Base-by-base conservation (phyloP, 495 filamentous ascomycete species). In the Aspergillus campestris region DNA sequence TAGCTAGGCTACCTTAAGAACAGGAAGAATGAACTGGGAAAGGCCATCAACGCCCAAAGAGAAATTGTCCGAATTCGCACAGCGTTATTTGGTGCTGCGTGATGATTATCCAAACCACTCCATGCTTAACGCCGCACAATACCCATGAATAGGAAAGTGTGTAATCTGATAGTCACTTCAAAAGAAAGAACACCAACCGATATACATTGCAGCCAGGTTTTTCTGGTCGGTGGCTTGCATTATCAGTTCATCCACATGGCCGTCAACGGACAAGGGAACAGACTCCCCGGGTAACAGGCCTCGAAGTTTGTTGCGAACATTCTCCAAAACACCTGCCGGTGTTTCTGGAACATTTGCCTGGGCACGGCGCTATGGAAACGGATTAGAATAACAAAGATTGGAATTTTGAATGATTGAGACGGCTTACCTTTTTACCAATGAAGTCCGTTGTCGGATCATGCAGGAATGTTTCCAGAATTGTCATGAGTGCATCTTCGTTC, bases 381-480 rank as follows among this genome's bases (percentile, higher is more conserved):
- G 11, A 32, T 45, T 32, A 41, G 50, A 9, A 46, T 50, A 28
- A 55, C 39, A n/a, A 13, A 28, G 4, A 24, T 24, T 11, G 29
- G 6, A 39, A 42, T 40, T 40, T 24, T 10, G 14, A n/a, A 28
- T 14, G 8, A 24, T 7, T 28, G 7, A 40, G 9, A 13, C 29
- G 10, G 51, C 58, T 57, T 41, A 69, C 75, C 69, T 90, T 90
- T 58, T 81, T 80, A 31, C 78, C 79, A 57, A 94, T 80, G 48
- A 99, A 85, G 63, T 99, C 92, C 27, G 94, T 81, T 31, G 94
- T 96, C 8, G 92, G 92, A 60, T 99, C 92, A 61, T 97, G 86
- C 47, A 97, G 72, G 54, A 99, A 99, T 0, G 94, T 91, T 67
- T 97, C 92, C 1, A 99, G 70, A 27, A 97, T 85, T 9, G 89